phyloP scores from a whole-genome alignment of 2,329 filamentous ascomycete genomes.

The Sclerotinia sclerotiorum region DNA sequence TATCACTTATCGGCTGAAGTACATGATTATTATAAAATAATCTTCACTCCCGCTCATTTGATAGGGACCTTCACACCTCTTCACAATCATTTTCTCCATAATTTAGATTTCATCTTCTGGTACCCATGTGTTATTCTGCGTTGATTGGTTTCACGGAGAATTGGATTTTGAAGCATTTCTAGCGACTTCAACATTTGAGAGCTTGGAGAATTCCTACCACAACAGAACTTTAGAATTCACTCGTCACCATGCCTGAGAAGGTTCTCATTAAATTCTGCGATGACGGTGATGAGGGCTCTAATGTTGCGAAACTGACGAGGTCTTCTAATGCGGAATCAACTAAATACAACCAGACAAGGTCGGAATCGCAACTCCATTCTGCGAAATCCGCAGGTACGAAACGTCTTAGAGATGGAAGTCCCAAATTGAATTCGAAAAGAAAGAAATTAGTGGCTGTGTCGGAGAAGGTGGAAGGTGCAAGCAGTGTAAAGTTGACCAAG shows the following conservation, averaged over 20 bases:
- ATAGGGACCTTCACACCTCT: neutral
- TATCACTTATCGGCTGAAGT: no score
- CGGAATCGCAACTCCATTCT: constrained; percentile 1
- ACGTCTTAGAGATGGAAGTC: constrained; percentile 31
- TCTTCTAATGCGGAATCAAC: constrained; percentile 9
- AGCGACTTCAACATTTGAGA: neutral
- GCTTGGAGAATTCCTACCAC: neutral
- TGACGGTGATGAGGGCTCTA: constrained; percentile 26
- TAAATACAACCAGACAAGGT: constrained; percentile 31
- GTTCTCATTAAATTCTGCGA: constrained; percentile 44
- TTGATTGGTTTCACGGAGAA: neutral
- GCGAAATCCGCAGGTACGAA: constrained; percentile 24
- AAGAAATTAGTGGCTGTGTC: constrained; percentile 28
- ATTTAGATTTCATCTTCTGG: neutral
- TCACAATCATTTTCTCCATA: neutral
- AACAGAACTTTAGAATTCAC: neutral
- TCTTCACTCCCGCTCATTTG: neutral
- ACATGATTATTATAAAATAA: neutral
- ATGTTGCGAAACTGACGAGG: neutral
- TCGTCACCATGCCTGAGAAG: constrained; percentile 44
- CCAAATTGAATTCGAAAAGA: constrained; percentile 35
- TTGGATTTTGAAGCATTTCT: neutral
- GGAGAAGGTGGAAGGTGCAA: constrained; percentile 34
- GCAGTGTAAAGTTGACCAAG: neutral
- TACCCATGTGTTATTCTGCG: neutral